These are phyloP conservation scores for Pseudisothecium myosuroides DNA, from an alignment of 225 moss, liverwort and hornwort genomes.

Conservation along the genomic window DNA sequence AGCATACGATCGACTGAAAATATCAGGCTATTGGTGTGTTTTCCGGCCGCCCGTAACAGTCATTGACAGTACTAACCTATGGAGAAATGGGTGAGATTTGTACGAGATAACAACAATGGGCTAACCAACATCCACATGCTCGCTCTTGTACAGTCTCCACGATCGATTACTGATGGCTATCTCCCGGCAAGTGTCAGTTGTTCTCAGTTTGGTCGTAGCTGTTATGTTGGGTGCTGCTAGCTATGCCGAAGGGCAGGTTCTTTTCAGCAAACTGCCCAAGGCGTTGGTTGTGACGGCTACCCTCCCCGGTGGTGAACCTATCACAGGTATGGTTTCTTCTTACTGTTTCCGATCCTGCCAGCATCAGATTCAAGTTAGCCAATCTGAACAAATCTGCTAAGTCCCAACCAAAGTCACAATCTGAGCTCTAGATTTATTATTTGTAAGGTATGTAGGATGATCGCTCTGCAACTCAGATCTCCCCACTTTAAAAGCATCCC, in stretches of 20 bases:
- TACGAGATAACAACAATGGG: not conserved
- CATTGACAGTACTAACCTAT: not conserved
- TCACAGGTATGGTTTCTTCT: not conserved
- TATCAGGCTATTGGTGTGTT: too few species aligned
- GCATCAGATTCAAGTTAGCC: not conserved
- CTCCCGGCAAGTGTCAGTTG: not conserved
- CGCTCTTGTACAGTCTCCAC: not conserved
- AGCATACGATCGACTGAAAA: too few species aligned
- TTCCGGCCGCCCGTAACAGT: not conserved
- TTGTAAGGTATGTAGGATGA: not conserved
- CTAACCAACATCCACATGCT: not conserved
- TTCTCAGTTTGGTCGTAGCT: not conserved
- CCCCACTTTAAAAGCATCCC: not conserved
- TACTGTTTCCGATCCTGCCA: not conserved
- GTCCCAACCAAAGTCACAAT: too few species aligned
- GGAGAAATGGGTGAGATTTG: not conserved
- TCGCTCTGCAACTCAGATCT: not conserved
- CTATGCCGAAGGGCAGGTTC: not conserved
- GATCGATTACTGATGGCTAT: not conserved
- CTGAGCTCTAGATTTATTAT: not conserved
- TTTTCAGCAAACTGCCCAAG: slow-evolving; percentile 8
- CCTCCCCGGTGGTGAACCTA: not conserved
- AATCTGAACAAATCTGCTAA: not conserved
- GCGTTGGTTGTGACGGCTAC: slow-evolving; percentile 17
- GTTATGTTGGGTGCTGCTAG: not conserved